A percentile compares a stretch with the other conserved stretches of the same genome.
Conservation (phyloP, 2,329 filamentous ascomycete genomes). For the Spiromastix sp. region DNA sequence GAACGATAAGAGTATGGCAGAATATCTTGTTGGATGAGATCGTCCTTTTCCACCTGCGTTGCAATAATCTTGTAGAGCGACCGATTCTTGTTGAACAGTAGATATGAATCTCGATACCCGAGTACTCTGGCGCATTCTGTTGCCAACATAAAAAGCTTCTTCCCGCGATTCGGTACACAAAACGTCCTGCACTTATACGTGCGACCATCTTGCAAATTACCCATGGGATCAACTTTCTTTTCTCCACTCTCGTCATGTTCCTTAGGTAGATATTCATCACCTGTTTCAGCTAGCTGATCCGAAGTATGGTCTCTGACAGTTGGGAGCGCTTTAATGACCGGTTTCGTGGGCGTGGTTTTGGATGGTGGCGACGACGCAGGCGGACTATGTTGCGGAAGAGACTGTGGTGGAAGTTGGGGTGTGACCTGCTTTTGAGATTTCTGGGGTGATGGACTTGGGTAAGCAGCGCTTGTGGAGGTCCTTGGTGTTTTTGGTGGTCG, state of each 20-base stretch:
- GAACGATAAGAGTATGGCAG: slow-evolving; percentile 95
- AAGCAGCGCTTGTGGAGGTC: slow-evolving; percentile 21
- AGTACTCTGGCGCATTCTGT: slow-evolving; percentile 93
- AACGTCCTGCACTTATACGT: slow-evolving; percentile 93
- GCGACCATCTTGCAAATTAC: slow-evolving; percentile 69
- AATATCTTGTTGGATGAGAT: slow-evolving; percentile 88
- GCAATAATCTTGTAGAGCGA: slow-evolving; percentile 97
- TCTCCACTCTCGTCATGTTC: slow-evolving; percentile 90
- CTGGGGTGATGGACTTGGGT: slow-evolving; percentile 21
- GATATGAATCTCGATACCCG: slow-evolving; percentile 92
- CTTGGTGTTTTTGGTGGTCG: slow-evolving; percentile 40
- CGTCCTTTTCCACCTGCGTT: slow-evolving; percentile 90
- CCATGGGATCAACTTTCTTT: slow-evolving; percentile 80
- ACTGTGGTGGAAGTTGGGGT: slow-evolving; percentile 30
- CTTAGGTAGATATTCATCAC: slow-evolving; percentile 89
- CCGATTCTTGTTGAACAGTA: slow-evolving; percentile 96
- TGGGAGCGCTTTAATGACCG: slow-evolving; percentile 81
- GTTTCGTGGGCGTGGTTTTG: slow-evolving; percentile 70
- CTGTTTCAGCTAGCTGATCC: slow-evolving; percentile 78
- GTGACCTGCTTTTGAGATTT: slow-evolving; percentile 28
- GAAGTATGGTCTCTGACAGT: slow-evolving; percentile 96
- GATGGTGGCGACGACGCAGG: slow-evolving; percentile 52
- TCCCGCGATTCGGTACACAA: slow-evolving; percentile 76
- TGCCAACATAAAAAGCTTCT: slow-evolving; percentile 96
- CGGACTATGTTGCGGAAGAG: slow-evolving; percentile 22